Evolutionary conservation across 805 yeast species (phyloP), one percentile per base, ranked within the genome.

Genomic region (Candida endomychidarum): DNA sequence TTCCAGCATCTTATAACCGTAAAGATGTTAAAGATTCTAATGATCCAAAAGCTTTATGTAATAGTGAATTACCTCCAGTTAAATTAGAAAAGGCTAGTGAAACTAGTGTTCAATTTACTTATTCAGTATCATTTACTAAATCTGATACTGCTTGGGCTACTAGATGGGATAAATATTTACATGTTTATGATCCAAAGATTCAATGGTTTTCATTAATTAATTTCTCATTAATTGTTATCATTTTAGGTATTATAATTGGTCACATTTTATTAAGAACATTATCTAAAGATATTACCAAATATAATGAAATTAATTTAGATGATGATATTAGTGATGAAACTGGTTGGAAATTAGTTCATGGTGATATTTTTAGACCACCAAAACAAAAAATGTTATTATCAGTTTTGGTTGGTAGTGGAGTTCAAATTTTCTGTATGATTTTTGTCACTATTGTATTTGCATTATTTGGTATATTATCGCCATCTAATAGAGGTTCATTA

Each of bases 311-410:
- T 48, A 88, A 86, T 57, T 74, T 91, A 52, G 93, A 86, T 57
- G 88, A 83, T 52, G 96, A 86, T 42, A 78, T 88, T 38, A 81
- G 87, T 47, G 96, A 89, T 55, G 98, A 93, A 60, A 77, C 89
- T 57, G 99, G 99, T 27, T 93, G 99, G 99, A 93, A 93, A 60
- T 74, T 93, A 48, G 83, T 89, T 27, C 95, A 90, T 54, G 98
- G 97, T 46, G 98, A 91, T 60, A 89, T 91, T 21, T 91, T 91
- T 70, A 78, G 98, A 61, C 67, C 90, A 7, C 98, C 98, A 30
- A 59, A 70, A 37, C 68, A 76, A 49, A 72, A 84, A 40, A 74
- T 89, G 76, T 43, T 86, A 5, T 72, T 89, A 44, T 84, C 96
- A 2, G 80, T 89, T 7, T 62, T 90, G 16, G 77, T 89, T 35